These are phyloP conservation scores for Elasticomyces elasticus DNA, from an alignment of 495 filamentous ascomycete species.

Conservation along the genomic window DNA sequence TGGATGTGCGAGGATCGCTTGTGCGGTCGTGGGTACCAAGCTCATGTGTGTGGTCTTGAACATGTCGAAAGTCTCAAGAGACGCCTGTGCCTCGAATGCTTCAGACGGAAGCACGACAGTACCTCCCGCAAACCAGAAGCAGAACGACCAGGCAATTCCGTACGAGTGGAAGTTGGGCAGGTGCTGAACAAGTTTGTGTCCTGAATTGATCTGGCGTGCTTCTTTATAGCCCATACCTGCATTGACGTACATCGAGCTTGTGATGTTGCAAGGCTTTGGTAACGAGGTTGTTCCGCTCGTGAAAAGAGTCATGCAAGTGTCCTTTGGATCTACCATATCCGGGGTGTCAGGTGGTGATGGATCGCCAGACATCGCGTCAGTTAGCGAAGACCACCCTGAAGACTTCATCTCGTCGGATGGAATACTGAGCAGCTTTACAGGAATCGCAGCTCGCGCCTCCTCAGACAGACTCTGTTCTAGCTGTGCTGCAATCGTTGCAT, in stretches of 20 bases:
- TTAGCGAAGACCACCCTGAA: not conserved
- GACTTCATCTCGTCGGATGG: not conserved
- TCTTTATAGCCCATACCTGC: conserved; percentile 16
- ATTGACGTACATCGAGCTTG: conserved; percentile 9
- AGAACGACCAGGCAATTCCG: conserved; percentile 28
- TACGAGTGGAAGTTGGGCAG: conserved; percentile 35
- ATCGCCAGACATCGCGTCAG: conserved; percentile 8
- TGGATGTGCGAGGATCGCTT: conserved; percentile 24
- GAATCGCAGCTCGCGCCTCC: not conserved
- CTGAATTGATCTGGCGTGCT: conserved; percentile 6
- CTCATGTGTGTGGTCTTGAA: conserved; percentile 29
- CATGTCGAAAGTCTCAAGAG: conserved; percentile 25
- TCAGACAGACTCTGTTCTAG: conserved; percentile 5
- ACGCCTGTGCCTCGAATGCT: conserved; percentile 30
- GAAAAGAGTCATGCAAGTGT: conserved; percentile 29
- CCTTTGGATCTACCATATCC: not conserved
- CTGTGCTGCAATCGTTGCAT: conserved; percentile 1
- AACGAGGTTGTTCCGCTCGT: conserved; percentile 36
- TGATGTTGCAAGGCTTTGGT: conserved; percentile 35
- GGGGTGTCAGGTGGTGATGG: conserved; percentile 5
- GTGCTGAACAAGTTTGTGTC: conserved; percentile 27
- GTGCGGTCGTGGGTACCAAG: conserved; percentile 34
- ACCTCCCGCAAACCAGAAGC: conserved; percentile 30
- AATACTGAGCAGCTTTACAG: not conserved
- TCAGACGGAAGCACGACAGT: conserved; percentile 29